Conservation (phyloP, 1,284 basidiomycete genomes). For the Malassezia slooffiae region DNA sequence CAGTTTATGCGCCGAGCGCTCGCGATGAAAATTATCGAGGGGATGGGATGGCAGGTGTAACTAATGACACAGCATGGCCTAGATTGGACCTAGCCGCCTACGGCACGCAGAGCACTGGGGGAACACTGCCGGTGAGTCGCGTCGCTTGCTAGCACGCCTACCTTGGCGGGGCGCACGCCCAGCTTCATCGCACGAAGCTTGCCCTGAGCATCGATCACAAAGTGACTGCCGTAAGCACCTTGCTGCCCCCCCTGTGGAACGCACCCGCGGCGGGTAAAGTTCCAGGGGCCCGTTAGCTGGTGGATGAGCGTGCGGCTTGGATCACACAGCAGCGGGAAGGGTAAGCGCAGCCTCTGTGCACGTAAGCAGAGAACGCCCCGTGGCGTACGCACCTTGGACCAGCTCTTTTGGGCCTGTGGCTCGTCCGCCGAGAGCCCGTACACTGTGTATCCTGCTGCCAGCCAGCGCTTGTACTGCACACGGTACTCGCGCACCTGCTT, state of each 20-base stretch:
- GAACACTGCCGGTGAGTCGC: not conserved
- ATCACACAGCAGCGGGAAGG: slow-evolving; percentile 76
- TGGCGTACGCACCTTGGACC: slow-evolving; percentile 13
- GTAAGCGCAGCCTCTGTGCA: slow-evolving; percentile 59
- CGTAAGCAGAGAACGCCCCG: slow-evolving; percentile 32
- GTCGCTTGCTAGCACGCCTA: not conserved
- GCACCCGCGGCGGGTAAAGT: not conserved
- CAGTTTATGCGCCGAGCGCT: slow-evolving; percentile 42
- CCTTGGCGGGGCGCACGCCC: slow-evolving; percentile 32
- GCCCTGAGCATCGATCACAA: slow-evolving; percentile 30
- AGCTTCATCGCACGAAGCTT: slow-evolving; percentile 21
- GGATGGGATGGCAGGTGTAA: slow-evolving; percentile 25
- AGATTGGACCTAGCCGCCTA: not conserved
- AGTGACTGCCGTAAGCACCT: too few species aligned
- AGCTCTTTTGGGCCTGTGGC: slow-evolving; percentile 57
- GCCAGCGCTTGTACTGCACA: slow-evolving; percentile 67
- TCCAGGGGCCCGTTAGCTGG: slow-evolving; percentile 58
- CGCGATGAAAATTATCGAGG: slow-evolving; percentile 33
- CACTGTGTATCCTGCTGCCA: slow-evolving; percentile 59
- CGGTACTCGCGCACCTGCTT: slow-evolving; percentile 51
- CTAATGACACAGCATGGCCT: not conserved
- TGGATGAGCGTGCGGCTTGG: slow-evolving; percentile 67
- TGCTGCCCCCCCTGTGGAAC: not conserved
- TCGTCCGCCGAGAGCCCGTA: slow-evolving; percentile 77
- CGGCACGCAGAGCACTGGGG: too few species aligned